phyloP scores from a whole-genome alignment of 352 stramenopile species.

The Blastocystis sp. region DNA sequence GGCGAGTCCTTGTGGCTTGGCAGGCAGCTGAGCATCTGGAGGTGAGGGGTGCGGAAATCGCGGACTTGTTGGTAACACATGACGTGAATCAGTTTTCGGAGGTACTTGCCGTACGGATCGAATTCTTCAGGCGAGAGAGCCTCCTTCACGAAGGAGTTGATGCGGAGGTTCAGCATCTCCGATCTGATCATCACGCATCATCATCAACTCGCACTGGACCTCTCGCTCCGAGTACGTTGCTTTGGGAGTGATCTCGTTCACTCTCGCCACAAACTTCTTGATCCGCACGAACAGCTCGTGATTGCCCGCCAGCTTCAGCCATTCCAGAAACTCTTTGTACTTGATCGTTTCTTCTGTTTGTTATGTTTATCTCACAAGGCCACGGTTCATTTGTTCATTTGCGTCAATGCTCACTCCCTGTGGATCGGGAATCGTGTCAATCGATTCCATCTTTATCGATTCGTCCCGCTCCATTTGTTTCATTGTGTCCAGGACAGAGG shows the following conservation, averaged over 20 bases:
- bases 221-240: not conserved
- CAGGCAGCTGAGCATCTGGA: conserved; percentile 41
- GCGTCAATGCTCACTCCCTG: conserved; percentile 52
- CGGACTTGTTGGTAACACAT: conserved; percentile 31
- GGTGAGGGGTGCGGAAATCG: not conserved
- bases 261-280: conserved; percentile 30
- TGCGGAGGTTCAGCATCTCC: not conserved
- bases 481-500: not conserved
- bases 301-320: conserved; percentile 6
- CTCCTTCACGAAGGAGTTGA: conserved; percentile 23
- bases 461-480: conserved; percentile 42
- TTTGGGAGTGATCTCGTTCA: conserved; percentile 37
- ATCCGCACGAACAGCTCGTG: conserved; percentile 48
- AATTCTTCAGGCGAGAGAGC: not conserved
- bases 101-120: not conserved
- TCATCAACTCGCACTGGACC: not conserved
- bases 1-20: conserved; percentile 2
- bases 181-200: not conserved
- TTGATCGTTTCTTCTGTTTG: conserved; percentile 10
- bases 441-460: conserved; percentile 1
- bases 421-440: not conserved
- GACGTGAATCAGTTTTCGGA: conserved; percentile 35
- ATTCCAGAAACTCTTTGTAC: conserved; percentile 55
- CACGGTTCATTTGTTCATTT: conserved; percentile 56
- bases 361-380: not conserved